phyloP scores from a whole-genome alignment of 2,329 filamentous ascomycete genomes.

The Aspergillus cejpii region DNA sequence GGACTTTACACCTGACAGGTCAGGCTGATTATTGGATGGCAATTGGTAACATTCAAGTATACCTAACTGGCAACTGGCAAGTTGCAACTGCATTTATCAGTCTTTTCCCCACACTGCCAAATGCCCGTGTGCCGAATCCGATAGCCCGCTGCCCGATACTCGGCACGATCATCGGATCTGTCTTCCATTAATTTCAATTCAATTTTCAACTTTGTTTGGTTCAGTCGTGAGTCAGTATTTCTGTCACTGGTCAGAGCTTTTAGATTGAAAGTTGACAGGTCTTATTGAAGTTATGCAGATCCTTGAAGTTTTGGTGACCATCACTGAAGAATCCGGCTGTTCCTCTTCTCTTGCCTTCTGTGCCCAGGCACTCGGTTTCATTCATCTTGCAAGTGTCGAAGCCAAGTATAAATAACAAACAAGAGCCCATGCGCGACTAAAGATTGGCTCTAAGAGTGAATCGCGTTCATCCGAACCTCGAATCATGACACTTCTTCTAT shows the following conservation, averaged over 20 bases:
- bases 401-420: neutral
- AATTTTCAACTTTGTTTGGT: no score
- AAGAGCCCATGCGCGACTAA: neutral
- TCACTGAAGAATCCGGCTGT: neutral
- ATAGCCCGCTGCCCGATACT: no score
- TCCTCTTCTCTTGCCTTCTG: neutral
- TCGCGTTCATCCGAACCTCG: neutral
- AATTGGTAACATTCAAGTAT: neutral
- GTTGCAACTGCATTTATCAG: neutral
- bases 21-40: no score
- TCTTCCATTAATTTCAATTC: no score
- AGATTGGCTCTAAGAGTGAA: neutral
- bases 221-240: no score
- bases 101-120: neutral
- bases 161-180: no score
- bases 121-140: conserved; percentile 5
- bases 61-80: no score
- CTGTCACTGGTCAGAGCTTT: neutral
- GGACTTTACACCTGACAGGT: no score
- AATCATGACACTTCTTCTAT: neutral
- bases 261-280: neutral
- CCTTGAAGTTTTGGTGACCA: neutral
- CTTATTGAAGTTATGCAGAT: neutral
- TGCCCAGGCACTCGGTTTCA: neutral
- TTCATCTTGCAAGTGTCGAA: neutral